Evolutionary conservation across 2,329 filamentous ascomycete genomes (phyloP), one percentile per base, ranked within the genome.

Genomic region (Monosporascus ibericus): DNA sequence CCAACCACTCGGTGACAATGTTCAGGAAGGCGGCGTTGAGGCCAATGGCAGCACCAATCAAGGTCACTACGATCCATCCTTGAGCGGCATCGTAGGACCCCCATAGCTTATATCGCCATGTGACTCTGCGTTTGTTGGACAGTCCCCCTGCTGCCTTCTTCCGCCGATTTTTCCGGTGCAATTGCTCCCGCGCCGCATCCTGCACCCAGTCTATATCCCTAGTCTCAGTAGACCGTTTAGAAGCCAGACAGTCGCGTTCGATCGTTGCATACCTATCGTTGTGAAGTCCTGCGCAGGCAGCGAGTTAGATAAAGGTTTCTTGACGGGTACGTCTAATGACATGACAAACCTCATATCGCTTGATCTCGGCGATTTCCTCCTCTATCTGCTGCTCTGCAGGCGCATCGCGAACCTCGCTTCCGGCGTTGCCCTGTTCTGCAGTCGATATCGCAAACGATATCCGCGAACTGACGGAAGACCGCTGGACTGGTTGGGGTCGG

Each of bases 281-380:
- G 92, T 96, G 68, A 99, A 99, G 72, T 99, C 94, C 80, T 84
- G 60, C 37, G 30, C 27, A 48, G 39, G 34, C 53, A 52, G 56
- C 55, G 48, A 47, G 34, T 58, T 44, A 48, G 44, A 27, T 22
- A 20, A 36, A 30, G 27, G 44, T 52, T 48, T 44, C 17, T 52
- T 50, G 40, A 44, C 24, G 9, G 30, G 20, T 9, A 42, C 18
- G 47, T 53, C 30, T 37, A 24, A 40, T 37, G 18, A 9, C 24
- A 22, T 42, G 48, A 57, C 71, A 57, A 68, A 86, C 83, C 75
- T 96, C 94, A 73, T 99, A 99, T 74, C 92, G 83, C 74, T 96
- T 96, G 68, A 99, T 97, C 75, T 96, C 88, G 25, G 88, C 92
- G 66, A 99, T 96, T 74, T 99, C 94, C 66, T 97, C 92, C 55